Base-by-base conservation (phyloP, 208 protist genomes). In the Trypanosomatidae sp. region DNA sequence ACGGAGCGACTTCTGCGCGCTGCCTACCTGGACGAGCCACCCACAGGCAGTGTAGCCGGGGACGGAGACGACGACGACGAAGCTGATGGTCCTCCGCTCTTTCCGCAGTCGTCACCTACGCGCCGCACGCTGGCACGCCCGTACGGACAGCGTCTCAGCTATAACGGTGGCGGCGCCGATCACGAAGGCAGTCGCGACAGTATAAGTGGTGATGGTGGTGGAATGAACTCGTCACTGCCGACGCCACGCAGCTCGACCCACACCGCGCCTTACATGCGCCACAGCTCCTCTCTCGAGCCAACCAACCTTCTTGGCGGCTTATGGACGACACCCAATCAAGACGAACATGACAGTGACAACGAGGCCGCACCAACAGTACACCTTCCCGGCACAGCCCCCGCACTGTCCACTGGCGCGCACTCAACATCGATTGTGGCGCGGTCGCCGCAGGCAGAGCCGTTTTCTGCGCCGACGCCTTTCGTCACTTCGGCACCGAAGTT, bases 1-100 rank as follows among this genome's bases (percentile, higher is more conserved):
- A 81, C 76, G 64, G 68, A 89, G 73, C 81, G 74, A 39, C 67
- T 89, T n/a, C 70, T 89, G 49, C 78, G 79, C 13, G 79, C 85
- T 60, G 76, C 74, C 28, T 89, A 81, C 66, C 76, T 72, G 17
- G 62, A 74, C 17, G 66, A 41, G 9, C 30, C 6, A 41, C 3
- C 10, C 17, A 13, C 49, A 5, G 7, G 33, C 17, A 30, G 8
- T 30, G 22, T 52, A 6, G 28, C 25, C 65, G n/a, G 13, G 25
- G 49, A 44, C 25, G 7, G 64, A 36, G 44, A 50, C n/a, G n/a
- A 22, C 15, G 64, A 13, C 2, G 44, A 33, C 9, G 41, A 49
- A 17, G 62, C 6, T 4, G 64, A 50, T 25, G 41, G 30, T 3
- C 17, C 47, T 50, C 30, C 46, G 19, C 49, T 28, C 10, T 69